Evolutionary conservation across 2,329 filamentous ascomycete genomes (phyloP).

Genomic region (Neonectria sp.): DNA sequence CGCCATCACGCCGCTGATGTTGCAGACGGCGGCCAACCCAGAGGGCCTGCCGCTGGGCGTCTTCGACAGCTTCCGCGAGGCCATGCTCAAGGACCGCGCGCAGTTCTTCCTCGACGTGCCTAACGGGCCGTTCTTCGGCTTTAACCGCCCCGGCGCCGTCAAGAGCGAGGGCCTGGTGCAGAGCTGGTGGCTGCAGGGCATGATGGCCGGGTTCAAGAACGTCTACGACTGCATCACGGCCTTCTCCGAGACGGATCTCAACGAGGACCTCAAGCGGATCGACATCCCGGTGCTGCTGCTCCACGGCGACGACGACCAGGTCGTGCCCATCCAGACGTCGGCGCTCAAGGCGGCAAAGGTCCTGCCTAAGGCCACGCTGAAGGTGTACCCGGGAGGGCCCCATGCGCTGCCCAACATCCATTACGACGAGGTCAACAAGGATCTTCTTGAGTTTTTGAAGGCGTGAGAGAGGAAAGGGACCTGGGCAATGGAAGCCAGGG

Average conservation of each 20-base stretch:
- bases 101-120: conserved; percentile 78
- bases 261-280: conserved; percentile 56
- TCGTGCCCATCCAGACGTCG: conserved; percentile 54
- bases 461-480: not conserved
- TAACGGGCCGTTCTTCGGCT: conserved; percentile 76
- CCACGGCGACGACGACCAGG: conserved; percentile 59
- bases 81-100: conserved; percentile 48
- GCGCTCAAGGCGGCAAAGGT: conserved; percentile 52
- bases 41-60: conserved; percentile 53
- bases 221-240: conserved; percentile 57
- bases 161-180: conserved; percentile 53
- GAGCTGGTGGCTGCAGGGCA: conserved; percentile 58
- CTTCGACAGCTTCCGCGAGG: conserved; percentile 55
- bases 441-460: conserved; percentile 52
- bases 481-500: not conserved
- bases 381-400: conserved; percentile 56
- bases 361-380: conserved; percentile 54
- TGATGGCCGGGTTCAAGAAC: conserved; percentile 55
- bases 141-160: conserved; percentile 49
- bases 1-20: conserved; percentile 54
- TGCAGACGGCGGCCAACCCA: conserved; percentile 52
- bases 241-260: conserved; percentile 59
- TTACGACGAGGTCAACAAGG: conserved; percentile 53
- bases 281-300: conserved; percentile 57
- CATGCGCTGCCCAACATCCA: conserved; percentile 58